Evolutionary conservation across 768 basidiomycete species (phyloP).

Genomic region (Leccinum variicolor): DNA sequence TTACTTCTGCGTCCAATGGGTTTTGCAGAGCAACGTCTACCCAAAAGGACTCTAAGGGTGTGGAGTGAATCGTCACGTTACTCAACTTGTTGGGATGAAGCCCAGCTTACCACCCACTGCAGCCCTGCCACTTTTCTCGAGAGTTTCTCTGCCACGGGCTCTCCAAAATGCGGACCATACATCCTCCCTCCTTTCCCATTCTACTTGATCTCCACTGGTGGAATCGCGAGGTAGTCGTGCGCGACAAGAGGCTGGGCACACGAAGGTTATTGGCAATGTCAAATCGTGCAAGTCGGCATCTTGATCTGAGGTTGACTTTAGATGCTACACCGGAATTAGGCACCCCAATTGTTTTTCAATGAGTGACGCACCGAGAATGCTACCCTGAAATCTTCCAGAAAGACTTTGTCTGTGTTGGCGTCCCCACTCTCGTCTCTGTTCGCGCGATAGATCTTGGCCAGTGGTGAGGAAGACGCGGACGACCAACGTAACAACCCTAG

Average conservation of each 20-base stretch:
- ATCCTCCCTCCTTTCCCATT: conserved; percentile 67
- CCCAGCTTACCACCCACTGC: conserved; percentile 54
- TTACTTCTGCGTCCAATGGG: conserved; percentile 73
- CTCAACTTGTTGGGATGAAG: not conserved
- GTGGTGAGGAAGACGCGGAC: conserved; percentile 15
- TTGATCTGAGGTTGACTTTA: conserved; percentile 54
- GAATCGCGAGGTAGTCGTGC: conserved; percentile 55
- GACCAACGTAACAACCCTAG: conserved; percentile 63
- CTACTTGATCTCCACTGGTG: conserved; percentile 37
- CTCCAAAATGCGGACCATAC: conserved; percentile 64
- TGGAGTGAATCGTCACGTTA: not conserved
- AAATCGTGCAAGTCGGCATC: conserved; percentile 43
- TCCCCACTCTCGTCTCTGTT: conserved; percentile 30
- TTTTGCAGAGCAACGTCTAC: conserved; percentile 69
- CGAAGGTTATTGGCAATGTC: conserved; percentile 65
- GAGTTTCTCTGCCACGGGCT: conserved; percentile 47
- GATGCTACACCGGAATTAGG: conserved; percentile 52
- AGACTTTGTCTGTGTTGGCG: conserved; percentile 57
- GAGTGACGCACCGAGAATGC: conserved; percentile 68
- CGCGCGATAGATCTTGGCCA: conserved; percentile 11
- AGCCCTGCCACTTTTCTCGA: conserved; percentile 56
- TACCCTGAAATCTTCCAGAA: conserved; percentile 84
- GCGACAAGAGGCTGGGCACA: conserved; percentile 51
- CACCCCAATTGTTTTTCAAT: not conserved
- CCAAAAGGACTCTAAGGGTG: conserved; percentile 65